phyloP scores from a whole-genome alignment of 2,329 filamentous ascomycete genomes.

The Claviceps lovelessii region DNA sequence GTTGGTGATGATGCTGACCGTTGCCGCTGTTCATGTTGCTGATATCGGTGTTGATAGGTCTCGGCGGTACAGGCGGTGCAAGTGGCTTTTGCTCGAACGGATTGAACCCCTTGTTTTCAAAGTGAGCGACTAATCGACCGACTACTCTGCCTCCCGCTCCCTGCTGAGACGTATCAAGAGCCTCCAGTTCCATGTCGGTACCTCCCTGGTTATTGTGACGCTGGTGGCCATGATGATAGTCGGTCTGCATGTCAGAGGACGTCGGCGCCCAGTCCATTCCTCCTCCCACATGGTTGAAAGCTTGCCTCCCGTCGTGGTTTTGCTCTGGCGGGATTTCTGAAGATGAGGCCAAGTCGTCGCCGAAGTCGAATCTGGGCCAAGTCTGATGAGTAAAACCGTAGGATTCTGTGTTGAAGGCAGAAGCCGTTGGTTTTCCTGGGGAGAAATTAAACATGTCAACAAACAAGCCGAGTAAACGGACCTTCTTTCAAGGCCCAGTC shows the following conservation, averaged over 20 bases:
- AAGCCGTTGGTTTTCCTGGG: slow-evolving; percentile 17
- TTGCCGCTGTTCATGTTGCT: slow-evolving; percentile 1
- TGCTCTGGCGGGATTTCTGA: slow-evolving; percentile 11
- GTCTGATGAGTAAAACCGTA: slow-evolving; percentile 19
- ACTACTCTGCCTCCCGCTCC: slow-evolving; percentile 13
- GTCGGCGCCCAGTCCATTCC: slow-evolving; percentile 26
- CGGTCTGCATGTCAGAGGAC: slow-evolving; percentile 15
- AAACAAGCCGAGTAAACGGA: slow-evolving; percentile 17
- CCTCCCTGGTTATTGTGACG: neutral
- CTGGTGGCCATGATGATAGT: slow-evolving; percentile 14
- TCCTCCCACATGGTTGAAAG: slow-evolving; percentile 14
- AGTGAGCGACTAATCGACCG: slow-evolving; percentile 25
- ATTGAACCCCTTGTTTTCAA: slow-evolving; percentile 22
- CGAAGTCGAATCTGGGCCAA: slow-evolving; percentile 19
- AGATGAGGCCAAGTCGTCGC: slow-evolving; percentile 11
- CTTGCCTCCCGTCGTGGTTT: slow-evolving; percentile 13
- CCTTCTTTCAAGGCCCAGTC: slow-evolving; percentile 15
- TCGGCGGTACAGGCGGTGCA: slow-evolving; percentile 22
- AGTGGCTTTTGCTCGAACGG: slow-evolving; percentile 22
- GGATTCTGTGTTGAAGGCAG: slow-evolving; percentile 15
- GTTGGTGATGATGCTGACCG: slow-evolving; percentile 7
- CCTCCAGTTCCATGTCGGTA: slow-evolving; percentile 16
- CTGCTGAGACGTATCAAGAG: slow-evolving; percentile 12
- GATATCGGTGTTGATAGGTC: slow-evolving; percentile 16
- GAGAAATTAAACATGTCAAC: slow-evolving; percentile 26